A percentile compares a stretch with the other conserved stretches of the same genome.
phyloP scores from a whole-genome alignment of 2,329 filamentous ascomycete species.

The Pseudogymnoascus sp. region DNA sequence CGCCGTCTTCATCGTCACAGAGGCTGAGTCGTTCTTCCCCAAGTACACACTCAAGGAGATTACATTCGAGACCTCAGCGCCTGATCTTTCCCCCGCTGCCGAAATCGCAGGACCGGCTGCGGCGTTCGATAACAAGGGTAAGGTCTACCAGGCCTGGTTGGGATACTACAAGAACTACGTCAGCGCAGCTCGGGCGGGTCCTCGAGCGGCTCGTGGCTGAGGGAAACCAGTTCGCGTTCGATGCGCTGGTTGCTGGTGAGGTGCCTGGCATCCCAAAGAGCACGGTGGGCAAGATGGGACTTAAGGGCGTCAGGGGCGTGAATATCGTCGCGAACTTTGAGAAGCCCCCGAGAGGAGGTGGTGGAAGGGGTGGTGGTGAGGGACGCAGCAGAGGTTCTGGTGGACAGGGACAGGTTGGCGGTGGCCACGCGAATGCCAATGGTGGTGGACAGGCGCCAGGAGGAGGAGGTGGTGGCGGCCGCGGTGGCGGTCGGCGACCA shows the following conservation, averaged over 20 bases:
- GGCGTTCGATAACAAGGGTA: conserved; percentile 40
- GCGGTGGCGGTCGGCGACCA: conserved; percentile 13
- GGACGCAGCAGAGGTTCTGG: conserved; percentile 16
- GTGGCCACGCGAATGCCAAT: conserved; percentile 22
- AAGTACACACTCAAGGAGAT: conserved; percentile 48
- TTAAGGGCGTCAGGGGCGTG: conserved; percentile 46
- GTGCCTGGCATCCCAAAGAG: conserved; percentile 42
- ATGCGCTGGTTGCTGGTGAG: conserved; percentile 42
- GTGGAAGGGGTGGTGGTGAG: conserved; percentile 15
- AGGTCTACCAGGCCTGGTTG: conserved; percentile 51
- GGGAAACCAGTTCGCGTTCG: conserved; percentile 44
- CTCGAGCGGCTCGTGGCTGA: conserved; percentile 38
- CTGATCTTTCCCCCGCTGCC: conserved; percentile 38
- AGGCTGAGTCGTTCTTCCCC: conserved; percentile 48
- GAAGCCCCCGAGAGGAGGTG: conserved; percentile 29
- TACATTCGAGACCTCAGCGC: conserved; percentile 40
- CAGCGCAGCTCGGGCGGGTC: conserved; percentile 36
- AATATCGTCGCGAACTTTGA: conserved; percentile 36
- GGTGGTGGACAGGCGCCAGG: conserved; percentile 12
- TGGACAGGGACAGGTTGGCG: conserved; percentile 14
- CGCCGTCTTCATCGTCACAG: conserved; percentile 59
- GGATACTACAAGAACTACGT: conserved; percentile 47
- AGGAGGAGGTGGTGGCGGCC: conserved; percentile 20
- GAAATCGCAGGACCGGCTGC: conserved; percentile 36
- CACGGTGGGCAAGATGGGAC: conserved; percentile 50